phyloP scores from a whole-genome alignment of 495 filamentous ascomycete species.

The Xylaria scruposa region DNA sequence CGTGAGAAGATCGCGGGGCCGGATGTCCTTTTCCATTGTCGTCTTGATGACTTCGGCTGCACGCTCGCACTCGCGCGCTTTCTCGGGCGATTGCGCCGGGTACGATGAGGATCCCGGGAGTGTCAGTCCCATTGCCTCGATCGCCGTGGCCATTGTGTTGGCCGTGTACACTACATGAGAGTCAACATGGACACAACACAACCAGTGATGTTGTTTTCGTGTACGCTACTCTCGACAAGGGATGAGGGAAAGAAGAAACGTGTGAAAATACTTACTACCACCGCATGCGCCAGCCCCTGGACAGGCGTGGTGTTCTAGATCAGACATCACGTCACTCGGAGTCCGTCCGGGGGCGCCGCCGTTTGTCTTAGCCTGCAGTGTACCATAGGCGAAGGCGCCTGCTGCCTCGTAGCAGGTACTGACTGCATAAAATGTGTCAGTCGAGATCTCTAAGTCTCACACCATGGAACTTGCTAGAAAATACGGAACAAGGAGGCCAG shows the following conservation, averaged over 20 bases:
- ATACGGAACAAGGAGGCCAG: too few relatives aligned
- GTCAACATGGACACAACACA: background rate
- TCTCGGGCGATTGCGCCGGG: conserved; percentile 85
- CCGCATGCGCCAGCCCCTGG: conserved; percentile 94
- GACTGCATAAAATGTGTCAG: too few relatives aligned
- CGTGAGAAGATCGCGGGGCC: conserved; percentile 82
- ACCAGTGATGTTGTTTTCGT: background rate
- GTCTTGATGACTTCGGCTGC: conserved; percentile 84
- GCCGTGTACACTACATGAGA: conserved; percentile 78
- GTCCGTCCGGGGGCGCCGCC: conserved; percentile 50
- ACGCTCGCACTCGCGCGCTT: conserved; percentile 89
- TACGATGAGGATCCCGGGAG: conserved; percentile 91
- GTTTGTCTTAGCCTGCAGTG: conserved; percentile 53
- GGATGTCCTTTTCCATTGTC: conserved; percentile 86
- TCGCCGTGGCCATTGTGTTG: conserved; percentile 96
- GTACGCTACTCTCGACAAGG: background rate
- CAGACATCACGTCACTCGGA: conserved; percentile 81
- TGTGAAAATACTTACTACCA: conserved; percentile 57
- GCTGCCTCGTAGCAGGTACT: conserved; percentile 88
- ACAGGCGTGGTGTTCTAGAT: conserved; percentile 85
- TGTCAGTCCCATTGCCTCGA: conserved; percentile 93
- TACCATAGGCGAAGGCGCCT: conserved; percentile 85
- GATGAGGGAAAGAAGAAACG: background rate
- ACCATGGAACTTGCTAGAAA: too few relatives aligned
- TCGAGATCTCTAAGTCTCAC: too few relatives aligned